Percentiles rank a stretch among this genome's conserved stretches.
Evolutionary conservation across 352 stramenopile species (phyloP).

Genomic region (Albugo candida): DNA sequence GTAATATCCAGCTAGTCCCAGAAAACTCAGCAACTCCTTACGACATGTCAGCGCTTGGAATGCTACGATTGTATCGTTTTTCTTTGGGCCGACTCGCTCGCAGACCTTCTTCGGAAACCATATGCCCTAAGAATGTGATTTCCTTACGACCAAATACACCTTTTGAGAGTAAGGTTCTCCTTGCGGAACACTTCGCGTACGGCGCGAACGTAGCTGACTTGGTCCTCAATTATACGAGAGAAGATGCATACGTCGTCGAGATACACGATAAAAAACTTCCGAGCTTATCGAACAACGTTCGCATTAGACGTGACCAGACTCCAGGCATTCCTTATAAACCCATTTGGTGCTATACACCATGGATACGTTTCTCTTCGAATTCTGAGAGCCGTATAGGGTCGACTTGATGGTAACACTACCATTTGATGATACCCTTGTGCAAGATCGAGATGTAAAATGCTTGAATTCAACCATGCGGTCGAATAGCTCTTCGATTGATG

Average conservation of each 20-base stretch:
- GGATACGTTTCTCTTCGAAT: background rate
- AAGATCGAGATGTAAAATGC: conserved; percentile 2
- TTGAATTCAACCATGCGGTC: conserved; percentile 5
- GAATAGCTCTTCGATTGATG: conserved; percentile 11
- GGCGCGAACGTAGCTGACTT: background rate
- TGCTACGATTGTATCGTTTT: conserved; percentile 2
- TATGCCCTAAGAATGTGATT: conserved; percentile 16
- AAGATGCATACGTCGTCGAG: conserved; percentile 2
- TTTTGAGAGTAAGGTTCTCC: conserved; percentile 1
- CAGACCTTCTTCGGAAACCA: conserved; percentile 7
- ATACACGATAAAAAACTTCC: background rate
- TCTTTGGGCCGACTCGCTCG: conserved; percentile 1
- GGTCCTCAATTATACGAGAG: background rate
- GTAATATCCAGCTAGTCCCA: conserved; percentile 12
- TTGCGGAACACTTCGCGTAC: conserved; percentile 3
- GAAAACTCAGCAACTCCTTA: conserved; percentile 10
- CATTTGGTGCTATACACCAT: conserved; percentile 2
- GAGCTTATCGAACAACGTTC: conserved; percentile 3
- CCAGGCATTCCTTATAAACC: conserved; percentile 2
- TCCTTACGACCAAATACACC: conserved; percentile 5
- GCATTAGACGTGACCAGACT: conserved; percentile 4
- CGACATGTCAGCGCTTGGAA: conserved; percentile 4
- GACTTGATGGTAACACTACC: conserved; percentile 3
- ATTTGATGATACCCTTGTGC: conserved; percentile 7
- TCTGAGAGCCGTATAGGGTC: conserved; percentile 2